Percentiles rank a stretch among this genome's conserved stretches.
phyloP scores from a whole-genome alignment of 2,329 filamentous ascomycete species.

The Pseudocercospora fijiensis region DNA sequence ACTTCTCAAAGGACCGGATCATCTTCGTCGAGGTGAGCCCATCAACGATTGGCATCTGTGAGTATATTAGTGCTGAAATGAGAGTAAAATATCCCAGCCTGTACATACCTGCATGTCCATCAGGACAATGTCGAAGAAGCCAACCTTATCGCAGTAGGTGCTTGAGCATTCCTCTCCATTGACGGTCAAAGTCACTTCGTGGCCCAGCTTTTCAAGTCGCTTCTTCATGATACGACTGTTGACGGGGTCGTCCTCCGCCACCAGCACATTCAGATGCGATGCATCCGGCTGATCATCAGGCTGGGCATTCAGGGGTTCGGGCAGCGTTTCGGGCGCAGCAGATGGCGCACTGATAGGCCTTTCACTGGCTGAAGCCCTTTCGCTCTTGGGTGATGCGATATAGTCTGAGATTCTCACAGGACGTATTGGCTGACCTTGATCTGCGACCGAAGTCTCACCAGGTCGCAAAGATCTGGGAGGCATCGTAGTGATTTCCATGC shows the following conservation, averaged over 20 bases:
- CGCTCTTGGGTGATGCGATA: constrained; percentile 10
- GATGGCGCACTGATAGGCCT: constrained; percentile 9
- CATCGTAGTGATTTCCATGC: constrained; percentile 23
- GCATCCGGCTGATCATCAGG: constrained; percentile 29
- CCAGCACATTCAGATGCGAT: constrained; percentile 63
- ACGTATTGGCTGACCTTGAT: constrained; percentile 45
- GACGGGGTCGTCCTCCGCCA: constrained; percentile 86
- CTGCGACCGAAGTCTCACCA: constrained; percentile 43
- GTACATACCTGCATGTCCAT: constrained; percentile 85
- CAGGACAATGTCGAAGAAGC: constrained; percentile 71
- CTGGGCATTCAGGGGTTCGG: constrained; percentile 6
- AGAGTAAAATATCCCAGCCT: not conserved
- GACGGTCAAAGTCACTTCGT: constrained; percentile 68
- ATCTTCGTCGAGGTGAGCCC: constrained; percentile 78
- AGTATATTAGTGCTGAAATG: not conserved
- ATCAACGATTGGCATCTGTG: constrained; percentile 87
- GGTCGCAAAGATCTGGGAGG: constrained; percentile 44
- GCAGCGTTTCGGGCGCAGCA: not conserved
- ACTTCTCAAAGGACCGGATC: constrained; percentile 71
- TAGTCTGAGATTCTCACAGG: constrained; percentile 50
- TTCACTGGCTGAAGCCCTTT: constrained; percentile 5
- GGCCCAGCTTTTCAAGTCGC: constrained; percentile 72
- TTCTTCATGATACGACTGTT: constrained; percentile 82
- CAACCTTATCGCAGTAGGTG: constrained; percentile 63
- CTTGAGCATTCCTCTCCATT: constrained; percentile 83